phyloP scores from a whole-genome alignment of 331 rosid species.

The Malus hybrid region DNA sequence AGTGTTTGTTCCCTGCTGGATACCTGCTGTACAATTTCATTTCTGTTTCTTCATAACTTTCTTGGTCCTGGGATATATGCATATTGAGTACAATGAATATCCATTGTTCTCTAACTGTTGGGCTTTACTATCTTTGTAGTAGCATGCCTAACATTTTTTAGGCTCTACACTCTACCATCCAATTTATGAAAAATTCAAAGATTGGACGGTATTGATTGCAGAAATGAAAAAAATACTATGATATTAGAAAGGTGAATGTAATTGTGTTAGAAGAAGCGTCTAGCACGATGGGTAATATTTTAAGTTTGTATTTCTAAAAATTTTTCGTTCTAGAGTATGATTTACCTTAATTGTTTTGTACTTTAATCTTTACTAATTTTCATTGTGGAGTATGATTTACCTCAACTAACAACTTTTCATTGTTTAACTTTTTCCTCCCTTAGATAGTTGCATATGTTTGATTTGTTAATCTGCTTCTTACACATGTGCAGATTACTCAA shows the following conservation, averaged over 20 bases:
- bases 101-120: background rate
- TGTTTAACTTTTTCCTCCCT: too few relatives aligned
- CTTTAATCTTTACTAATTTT: background rate
- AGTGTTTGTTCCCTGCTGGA: background rate
- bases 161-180: background rate
- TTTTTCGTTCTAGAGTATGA: background rate
- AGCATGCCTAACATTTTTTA: too few relatives aligned
- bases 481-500: too few relatives aligned
- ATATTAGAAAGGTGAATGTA: background rate
- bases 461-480: too few relatives aligned
- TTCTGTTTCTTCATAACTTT: background rate
- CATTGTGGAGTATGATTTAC: background rate
- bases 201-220: background rate
- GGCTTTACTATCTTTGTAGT: background rate
- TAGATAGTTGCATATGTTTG: too few relatives aligned
- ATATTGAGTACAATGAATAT: background rate
- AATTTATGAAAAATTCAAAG: background rate
- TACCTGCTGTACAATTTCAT: background rate
- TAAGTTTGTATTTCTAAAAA: background rate
- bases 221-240: too few relatives aligned
- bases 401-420: too few relatives aligned
- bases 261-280: background rate
- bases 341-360: background rate
- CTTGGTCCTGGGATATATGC: background rate
- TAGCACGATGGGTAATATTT: background rate